Evolutionary conservation across 495 filamentous ascomycete species (phyloP).

Genomic region (Xylaria venustula): DNA sequence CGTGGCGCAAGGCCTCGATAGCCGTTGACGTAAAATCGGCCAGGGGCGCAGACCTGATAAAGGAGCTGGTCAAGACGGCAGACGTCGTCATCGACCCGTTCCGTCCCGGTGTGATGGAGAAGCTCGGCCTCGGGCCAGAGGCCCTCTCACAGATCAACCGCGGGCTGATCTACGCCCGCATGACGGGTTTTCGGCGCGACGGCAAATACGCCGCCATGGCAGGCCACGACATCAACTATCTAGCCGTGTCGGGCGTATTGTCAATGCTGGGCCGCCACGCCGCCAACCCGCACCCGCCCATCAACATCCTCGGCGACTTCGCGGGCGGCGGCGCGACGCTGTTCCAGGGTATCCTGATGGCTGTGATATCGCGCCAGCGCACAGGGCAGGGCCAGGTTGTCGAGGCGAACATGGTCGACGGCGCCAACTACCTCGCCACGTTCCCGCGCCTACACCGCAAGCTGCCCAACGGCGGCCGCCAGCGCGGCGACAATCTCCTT

Average conservation of each 20-base stretch:
- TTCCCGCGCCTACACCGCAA: conserved; percentile 67
- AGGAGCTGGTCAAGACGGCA: conserved; percentile 57
- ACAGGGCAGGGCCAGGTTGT: conserved; percentile 81
- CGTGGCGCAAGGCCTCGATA: conserved; percentile 76
- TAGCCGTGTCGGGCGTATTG: conserved; percentile 81
- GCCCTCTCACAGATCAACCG: conserved; percentile 64
- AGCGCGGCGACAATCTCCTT: conserved; percentile 72
- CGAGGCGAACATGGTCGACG: conserved; percentile 96
- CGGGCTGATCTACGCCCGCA: conserved; percentile 75
- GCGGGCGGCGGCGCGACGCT: conserved; percentile 84
- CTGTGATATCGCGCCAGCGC: conserved; percentile 50
- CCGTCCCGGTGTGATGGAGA: conserved; percentile 86
- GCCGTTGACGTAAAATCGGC: conserved; percentile 72
- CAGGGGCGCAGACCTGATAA: conserved; percentile 60
- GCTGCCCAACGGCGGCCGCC: conserved; percentile 55
- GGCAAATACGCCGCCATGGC: conserved; percentile 85
- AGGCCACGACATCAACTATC: conserved; percentile 97
- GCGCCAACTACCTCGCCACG: conserved; percentile 70
- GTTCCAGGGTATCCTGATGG: conserved; percentile 67
- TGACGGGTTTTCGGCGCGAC: conserved; percentile 87
- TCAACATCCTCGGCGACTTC: conserved; percentile 86
- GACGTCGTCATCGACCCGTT: conserved; percentile 92
- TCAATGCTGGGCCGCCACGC: conserved; percentile 67
- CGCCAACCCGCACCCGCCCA: conserved; percentile 72
- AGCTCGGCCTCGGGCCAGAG: conserved; percentile 70